These are phyloP conservation scores for Aphanomyces cochlioides DNA, from an alignment of 352 stramenopile species.

Conservation along the genomic window DNA sequence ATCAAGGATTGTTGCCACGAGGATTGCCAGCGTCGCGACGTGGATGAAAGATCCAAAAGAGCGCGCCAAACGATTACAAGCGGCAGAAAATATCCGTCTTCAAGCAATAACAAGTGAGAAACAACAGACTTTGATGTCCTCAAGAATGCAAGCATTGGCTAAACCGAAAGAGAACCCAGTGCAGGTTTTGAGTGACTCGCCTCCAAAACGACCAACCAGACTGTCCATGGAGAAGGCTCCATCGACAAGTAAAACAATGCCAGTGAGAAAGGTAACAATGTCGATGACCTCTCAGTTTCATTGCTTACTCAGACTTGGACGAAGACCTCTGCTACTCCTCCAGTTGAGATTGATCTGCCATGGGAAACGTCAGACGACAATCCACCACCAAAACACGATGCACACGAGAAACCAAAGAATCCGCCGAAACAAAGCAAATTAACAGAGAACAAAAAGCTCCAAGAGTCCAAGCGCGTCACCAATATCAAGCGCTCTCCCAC, in stretches of 20 bases:
- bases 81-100: not conserved
- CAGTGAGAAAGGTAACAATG: not conserved
- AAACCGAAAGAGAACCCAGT: not conserved
- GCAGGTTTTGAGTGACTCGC: no score
- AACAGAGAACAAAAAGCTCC: no score
- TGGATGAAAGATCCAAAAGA: constrained; percentile 22
- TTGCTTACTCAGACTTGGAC: not conserved
- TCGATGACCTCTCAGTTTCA: not conserved
- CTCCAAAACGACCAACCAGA: no score
- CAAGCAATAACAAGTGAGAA: not conserved
- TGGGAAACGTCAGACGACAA: not conserved
- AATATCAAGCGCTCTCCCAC: no score
- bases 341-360: not conserved
- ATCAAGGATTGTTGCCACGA: constrained; percentile 13
- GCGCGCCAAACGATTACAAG: not conserved
- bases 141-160: not conserved
- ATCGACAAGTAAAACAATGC: not conserved
- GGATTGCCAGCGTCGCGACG: constrained; percentile 17
- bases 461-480: no score
- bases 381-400: no score
- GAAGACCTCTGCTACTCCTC: not conserved
- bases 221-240: no score
- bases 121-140: not conserved
- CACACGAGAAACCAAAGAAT: no score
- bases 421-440: no score